phyloP scores from a whole-genome alignment of 495 filamentous ascomycete species.

The Thermothielavioides terrestris region DNA sequence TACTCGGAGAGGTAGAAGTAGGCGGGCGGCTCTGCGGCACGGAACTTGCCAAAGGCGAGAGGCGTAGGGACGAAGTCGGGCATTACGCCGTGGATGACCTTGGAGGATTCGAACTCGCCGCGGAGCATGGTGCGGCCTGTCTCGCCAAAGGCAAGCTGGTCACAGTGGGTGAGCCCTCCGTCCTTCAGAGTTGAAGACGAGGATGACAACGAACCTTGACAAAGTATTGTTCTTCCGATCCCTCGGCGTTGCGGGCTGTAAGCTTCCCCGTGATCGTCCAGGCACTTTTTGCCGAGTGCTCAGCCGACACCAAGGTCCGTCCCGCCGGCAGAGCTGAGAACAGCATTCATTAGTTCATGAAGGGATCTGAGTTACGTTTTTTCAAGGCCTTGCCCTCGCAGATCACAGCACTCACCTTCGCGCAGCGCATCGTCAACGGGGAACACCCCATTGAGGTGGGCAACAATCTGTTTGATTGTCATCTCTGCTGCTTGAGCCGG shows the following conservation, averaged over 20 bases:
- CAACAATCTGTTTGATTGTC: not conserved
- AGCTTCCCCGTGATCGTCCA: not conserved
- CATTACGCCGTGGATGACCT: constrained; percentile 8
- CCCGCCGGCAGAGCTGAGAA: not conserved
- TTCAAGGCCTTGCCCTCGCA: not conserved
- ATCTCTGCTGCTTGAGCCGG: not conserved
- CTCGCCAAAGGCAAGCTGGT: not conserved
- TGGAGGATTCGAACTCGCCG: constrained; percentile 13
- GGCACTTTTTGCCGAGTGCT: not conserved
- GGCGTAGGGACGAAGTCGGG: constrained; percentile 13
- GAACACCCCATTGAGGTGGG: not conserved
- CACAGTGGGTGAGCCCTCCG: not conserved
- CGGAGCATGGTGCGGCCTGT: constrained; percentile 7
- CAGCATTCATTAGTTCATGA: too few species aligned
- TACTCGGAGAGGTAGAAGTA: constrained; percentile 21
- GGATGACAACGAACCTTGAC: not conserved
- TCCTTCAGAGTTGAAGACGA: not conserved
- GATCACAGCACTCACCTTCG: not conserved
- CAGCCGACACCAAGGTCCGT: not conserved
- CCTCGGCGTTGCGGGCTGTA: not conserved
- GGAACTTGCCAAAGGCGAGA: constrained; percentile 8
- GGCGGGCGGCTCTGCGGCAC: not conserved
- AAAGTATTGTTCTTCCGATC: not conserved
- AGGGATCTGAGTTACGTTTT: too few species aligned
- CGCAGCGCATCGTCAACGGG: not conserved